Base-by-base conservation (phyloP, 192 early-diverging fungal species). In the Entophlyctis helioformis region DNA sequence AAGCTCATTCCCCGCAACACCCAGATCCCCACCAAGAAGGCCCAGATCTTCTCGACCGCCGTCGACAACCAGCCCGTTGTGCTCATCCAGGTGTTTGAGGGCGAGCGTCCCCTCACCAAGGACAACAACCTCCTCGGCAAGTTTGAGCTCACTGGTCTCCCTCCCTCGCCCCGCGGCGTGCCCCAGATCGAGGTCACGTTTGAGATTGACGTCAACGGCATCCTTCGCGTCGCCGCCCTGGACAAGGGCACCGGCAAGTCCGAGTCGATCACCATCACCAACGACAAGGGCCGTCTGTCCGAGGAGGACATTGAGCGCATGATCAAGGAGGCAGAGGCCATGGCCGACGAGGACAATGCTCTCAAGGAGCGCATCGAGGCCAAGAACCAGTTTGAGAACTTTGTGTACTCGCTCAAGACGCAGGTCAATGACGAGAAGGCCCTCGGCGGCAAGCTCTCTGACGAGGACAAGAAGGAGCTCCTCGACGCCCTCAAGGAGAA, bases 181-280 rank as follows among this genome's bases (percentile, higher is more conserved):
- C 93, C 93, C 40, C 93, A 97, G 73, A 88, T 97, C 40, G 93
- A 97, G 63, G 92, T 96, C 27, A 87, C 89, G 36, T 96, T 96
- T 56, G 89, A 92, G 60, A 79, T 96, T 52, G 86, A 95, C 62
- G 86, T 81, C 44, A 86, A 93, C 80, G 89, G 91, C 66, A 83
- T 97, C 49, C 74, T 97, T 37, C 81, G 82, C 66, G 93, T 97
- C 36, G 74, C 85, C 44, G 94, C 94, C 42, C 63, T 74, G 19
- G 94, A 97, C 70, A 96, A 95, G 82, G 90, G 81, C 54, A 93
- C 91, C 37, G 94, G 94, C 54, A 92, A 92, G 77, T 79, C 81
- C 48, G 89, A 96, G 70, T 86, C 84, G 46, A 90, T 98, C 66
- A 87, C 88, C 48, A 94, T 98, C 63, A 92, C 76, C 59, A 94